Evolutionary conservation across 1,284 basidiomycete genomes (phyloP), one percentile per base, ranked within the genome.

Genomic region (Boletus mariae): DNA sequence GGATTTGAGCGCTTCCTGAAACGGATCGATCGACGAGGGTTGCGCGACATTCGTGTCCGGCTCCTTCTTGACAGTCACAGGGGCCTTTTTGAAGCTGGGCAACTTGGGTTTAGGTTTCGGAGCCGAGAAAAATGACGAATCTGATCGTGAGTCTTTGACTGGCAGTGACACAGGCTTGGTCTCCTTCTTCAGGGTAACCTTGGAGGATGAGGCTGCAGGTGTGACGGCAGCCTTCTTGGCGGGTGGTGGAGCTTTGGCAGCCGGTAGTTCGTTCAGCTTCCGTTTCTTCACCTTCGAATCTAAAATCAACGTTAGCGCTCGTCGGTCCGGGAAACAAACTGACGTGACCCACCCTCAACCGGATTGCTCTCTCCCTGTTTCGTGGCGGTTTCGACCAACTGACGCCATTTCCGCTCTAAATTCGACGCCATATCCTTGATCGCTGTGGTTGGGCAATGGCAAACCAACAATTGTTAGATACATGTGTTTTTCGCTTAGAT

Each of bases 341-440:
- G 77, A 74, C 80, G 65, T 83, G 79, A 85, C 87, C 74, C 71
- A 90, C 87, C 88, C 76, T 89, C 86, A 55, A 65, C 62, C 49
- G 70, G 71, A 61, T 80, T 79, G 53, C 58, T 73, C 61, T 79
- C 76, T 64, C 57, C 67, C 63, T 67, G 68, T 70, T 78, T 81
- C 70, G 71, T 70, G 57, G 70, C 63, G 56, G 55, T 61, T 56
- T 73, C 66, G 49, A 86, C 72, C 69, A 89, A 71, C 59, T 76
- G 74, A 58, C 86, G 82, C 89, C 89, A 92, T 74, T 83, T 83
- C 66, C 80, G 82, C 74, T 90, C 87, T 73, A 92, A 76, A 74
- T 89, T 90, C 67, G 81, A 81, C 64, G 90, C 89, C 85, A 92
- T 88, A 75, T 92, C 90, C 84, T 89, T 88, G 85, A 90, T 83